Evolutionary conservation across 1,284 basidiomycete species (phyloP), one percentile per base, ranked within the genome.

Genomic region (Agroathelia rolfsii): DNA sequence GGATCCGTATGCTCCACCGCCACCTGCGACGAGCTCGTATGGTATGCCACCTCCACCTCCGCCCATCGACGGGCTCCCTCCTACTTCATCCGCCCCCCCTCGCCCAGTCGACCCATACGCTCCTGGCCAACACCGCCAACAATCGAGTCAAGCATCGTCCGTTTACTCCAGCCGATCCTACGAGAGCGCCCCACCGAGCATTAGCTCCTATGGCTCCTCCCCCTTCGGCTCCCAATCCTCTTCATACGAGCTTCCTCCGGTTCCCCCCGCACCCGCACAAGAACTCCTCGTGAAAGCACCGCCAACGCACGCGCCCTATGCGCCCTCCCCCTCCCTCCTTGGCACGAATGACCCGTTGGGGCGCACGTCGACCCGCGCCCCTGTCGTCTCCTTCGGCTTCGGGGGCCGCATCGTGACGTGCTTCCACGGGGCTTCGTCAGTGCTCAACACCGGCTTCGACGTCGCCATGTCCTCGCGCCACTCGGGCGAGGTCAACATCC

Each of bases 351-450:
- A 93, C 52, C 82, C 84, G 6, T 62, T 92, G 1, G 76, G 81
- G 24, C 69, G 90, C 36, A 76, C 78, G 18, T 67, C 77, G 5
- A 67, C 72, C 32, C 71, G 77, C 26, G 73, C 81, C 2, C 92
- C 90, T 0, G 64, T 94, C 12, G 65, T 92, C 34, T 80, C 73
- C 39, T 94, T 95, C 47, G 92, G 92, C 1, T 90, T 92, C 49
- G 87, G 87, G 17, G 92, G 90, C 9, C 81, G 80, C 47, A 48
- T 94, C 31, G 68, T 93, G 8, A 81, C 84, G 5, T 89, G 83
- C 50, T 93, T 93, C 63, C 88, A 92, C 37, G 74, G 73, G 6
- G n/a, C n/a, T n/a, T 65, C 75, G 9, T 63, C 71, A 2, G 69
- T 69, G 14, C 55, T 82, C 46, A 76, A 68, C 47, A 78, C 76